A percentile compares a stretch with the other conserved stretches of the same genome.
Conservation (phyloP, 345 rosid species). For the Arabidopsis arenosa region DNA sequence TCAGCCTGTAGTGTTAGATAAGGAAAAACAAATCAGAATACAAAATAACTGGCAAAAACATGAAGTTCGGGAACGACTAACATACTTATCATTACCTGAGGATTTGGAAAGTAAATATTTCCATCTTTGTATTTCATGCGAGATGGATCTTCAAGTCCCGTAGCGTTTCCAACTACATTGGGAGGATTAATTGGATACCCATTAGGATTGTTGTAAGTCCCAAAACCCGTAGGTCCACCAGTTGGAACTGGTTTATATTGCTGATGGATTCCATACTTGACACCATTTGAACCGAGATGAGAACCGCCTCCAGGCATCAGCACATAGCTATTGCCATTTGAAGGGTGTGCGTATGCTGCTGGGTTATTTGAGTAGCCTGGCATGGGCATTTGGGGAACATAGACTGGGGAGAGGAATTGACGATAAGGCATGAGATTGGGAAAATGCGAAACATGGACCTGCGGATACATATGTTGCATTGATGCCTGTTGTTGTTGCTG, state of each 20-base stretch:
- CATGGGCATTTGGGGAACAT: slow-evolving; percentile 87
- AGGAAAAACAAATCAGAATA: slow-evolving; percentile 21
- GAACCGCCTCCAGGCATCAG: slow-evolving; percentile 90
- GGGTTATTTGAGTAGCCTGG: slow-evolving; percentile 85
- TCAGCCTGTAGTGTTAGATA: slow-evolving; percentile 60
- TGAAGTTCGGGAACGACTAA: not conserved
- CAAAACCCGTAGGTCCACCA: slow-evolving; percentile 53
- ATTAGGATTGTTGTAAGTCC: slow-evolving; percentile 35
- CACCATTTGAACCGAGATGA: slow-evolving; percentile 68
- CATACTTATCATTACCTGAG: slow-evolving; percentile 61
- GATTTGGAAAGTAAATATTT: slow-evolving; percentile 77
- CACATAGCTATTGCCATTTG: slow-evolving; percentile 81
- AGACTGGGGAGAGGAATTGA: slow-evolving; percentile 80
- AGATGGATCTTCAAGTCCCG: slow-evolving; percentile 86
- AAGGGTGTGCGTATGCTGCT: slow-evolving; percentile 77
- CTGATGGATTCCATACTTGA: slow-evolving; percentile 81
- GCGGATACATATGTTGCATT: slow-evolving; percentile 87
- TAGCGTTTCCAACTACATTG: slow-evolving; percentile 75
- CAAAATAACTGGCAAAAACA: slow-evolving; percentile 2
- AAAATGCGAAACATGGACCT: slow-evolving; percentile 83
- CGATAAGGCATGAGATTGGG: slow-evolving; percentile 87
- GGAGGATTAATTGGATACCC: slow-evolving; percentile 69
- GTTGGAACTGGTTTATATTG: slow-evolving; percentile 81
- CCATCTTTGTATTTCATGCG: slow-evolving; percentile 87
- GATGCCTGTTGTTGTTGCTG: slow-evolving; percentile 69